Base-by-base conservation (phyloP, 164 flowering plant genomes). In the Magnolia changhungtana region DNA sequence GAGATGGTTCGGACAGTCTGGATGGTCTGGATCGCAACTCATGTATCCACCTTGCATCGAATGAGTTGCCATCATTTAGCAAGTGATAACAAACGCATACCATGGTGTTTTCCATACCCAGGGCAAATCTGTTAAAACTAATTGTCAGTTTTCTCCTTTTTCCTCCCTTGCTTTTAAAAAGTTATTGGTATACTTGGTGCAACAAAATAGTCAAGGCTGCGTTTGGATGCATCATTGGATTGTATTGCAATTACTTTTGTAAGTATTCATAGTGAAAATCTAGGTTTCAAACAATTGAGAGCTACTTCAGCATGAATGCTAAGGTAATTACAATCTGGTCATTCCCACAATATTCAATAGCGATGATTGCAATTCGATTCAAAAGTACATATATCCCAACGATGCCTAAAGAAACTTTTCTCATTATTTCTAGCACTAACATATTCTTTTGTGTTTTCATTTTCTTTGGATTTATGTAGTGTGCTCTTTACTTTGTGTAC, bases 401-500 rank as follows among this genome's bases (percentile, higher is more conserved):
- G 61, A 11, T 11, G 18, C 18, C 61, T 55, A 55, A 55, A 37
- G 13, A 55, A 55, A 16, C 61, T 55, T 55, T 11, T 55, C 61
- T 55, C 18, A 16, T 55, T 55, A 10, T 11, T 16, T 55, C 4
- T 3, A 55, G 13, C 0, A 55, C 67, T 64, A 64, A 64, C 50
- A 27, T 27, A 16, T 55, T 55, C 7, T 55, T 13, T 65, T 16
- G 8, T 6, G 27, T 63, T 29, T 9, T 63, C 29, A 73, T 50
- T 75, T 29, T 71, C 45, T 64, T 75, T 76, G 58, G 73, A 3
- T 11, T 59, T 72, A 69, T 80, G 64, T 87, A 91, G 97, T 89
- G 92, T 84, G 89, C 93, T 74, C 82, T 92, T 74, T 79, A 86
- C 83, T 95, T 90, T 87, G 93, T 91, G 21, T 92, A 89, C 90